These are phyloP conservation scores for Helotiales sp. DNA, from an alignment of 2,329 filamentous ascomycete species.

Conservation along the genomic window DNA sequence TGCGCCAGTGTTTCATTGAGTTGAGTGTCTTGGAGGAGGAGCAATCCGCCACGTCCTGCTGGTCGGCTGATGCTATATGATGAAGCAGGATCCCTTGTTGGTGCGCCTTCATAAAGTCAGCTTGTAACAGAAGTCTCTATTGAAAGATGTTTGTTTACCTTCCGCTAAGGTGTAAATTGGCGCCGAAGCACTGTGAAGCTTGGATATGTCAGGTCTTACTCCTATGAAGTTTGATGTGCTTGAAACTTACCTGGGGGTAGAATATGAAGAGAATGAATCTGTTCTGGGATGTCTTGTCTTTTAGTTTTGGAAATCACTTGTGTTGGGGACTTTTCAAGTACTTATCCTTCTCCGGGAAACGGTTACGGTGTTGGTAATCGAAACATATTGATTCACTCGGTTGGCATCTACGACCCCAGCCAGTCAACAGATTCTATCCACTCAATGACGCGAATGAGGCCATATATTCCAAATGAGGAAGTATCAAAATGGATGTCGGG, in stretches of 20 bases:
- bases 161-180: background rate
- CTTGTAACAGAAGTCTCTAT: too few relatives aligned
- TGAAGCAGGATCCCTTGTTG: conserved; percentile 17
- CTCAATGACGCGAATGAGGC: background rate
- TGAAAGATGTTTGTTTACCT: too few relatives aligned
- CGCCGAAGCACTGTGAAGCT: background rate
- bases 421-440: background rate
- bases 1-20: conserved; percentile 64
- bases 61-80: conserved; percentile 24
- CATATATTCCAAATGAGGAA: background rate
- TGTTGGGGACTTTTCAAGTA: background rate
- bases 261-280: background rate
- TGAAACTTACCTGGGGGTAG: background rate
- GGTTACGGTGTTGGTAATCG: background rate
- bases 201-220: background rate
- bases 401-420: background rate
- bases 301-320: too few relatives aligned
- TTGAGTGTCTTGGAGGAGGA: conserved; percentile 68
- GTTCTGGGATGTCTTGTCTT: background rate
- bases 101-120: background rate
- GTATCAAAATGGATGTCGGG: background rate
- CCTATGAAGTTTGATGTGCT: background rate
- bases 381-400: background rate
- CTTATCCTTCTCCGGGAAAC: background rate
- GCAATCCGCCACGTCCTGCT: conserved; percentile 49